These are phyloP conservation scores for Schizophyllum commune DNA, from an alignment of 1,284 basidiomycete genomes.

Conservation along the genomic window DNA sequence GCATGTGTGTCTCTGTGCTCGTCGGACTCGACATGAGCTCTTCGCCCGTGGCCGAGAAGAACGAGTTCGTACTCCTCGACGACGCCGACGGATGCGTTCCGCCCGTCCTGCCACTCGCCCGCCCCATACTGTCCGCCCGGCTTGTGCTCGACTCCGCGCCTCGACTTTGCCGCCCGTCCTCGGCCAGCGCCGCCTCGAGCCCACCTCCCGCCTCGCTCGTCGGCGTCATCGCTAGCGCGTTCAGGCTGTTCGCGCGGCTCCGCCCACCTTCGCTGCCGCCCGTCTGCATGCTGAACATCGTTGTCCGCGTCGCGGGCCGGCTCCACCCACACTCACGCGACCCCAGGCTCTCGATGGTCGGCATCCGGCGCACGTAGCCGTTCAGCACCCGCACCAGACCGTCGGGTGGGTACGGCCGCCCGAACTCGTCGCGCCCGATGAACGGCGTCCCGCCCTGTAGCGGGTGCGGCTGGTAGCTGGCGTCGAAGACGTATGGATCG, in stretches of 20 bases:
- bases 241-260: slow-evolving; percentile 14
- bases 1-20: background rate
- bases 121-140: background rate
- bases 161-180: background rate
- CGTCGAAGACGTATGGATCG: background rate
- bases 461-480: background rate
- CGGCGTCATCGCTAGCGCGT: slow-evolving; percentile 6
- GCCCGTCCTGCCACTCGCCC: background rate
- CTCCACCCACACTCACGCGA: slow-evolving; percentile 36
- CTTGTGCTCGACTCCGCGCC: background rate
- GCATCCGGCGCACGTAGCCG: slow-evolving; percentile 58
- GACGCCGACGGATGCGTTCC: background rate
- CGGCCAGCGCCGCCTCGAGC: background rate
- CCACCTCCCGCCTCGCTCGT: slow-evolving; percentile 5
- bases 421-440: slow-evolving; percentile 34
- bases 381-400: slow-evolving; percentile 53
- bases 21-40: background rate
- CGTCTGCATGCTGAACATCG: background rate
- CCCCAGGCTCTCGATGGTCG: slow-evolving; percentile 70
- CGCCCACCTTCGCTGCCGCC: slow-evolving; percentile 1
- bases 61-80: background rate
- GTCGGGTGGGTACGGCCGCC: slow-evolving; percentile 38
- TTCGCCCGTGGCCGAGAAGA: background rate
- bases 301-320: slow-evolving; percentile 10
- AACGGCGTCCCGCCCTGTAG: background rate